Conservation (phyloP, 106 monocot genomes). For the Acanthochlamys bracteata region DNA sequence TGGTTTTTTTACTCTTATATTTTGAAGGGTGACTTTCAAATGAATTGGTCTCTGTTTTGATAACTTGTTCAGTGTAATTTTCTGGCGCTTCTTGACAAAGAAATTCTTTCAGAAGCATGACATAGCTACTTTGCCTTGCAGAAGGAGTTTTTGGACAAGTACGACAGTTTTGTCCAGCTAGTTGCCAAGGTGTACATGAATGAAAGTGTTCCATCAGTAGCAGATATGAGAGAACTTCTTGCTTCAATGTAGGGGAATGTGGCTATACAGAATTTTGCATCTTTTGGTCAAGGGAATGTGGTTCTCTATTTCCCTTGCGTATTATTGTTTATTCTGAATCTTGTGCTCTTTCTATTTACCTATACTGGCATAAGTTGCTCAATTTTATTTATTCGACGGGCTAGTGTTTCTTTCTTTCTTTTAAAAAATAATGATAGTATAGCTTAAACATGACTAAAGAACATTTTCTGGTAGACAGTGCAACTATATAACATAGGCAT, state of each 20-base stretch:
- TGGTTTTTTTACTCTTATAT: too few species aligned
- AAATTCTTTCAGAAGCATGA: neutral
- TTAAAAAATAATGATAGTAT: too few species aligned
- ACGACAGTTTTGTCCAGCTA: conserved; percentile 59
- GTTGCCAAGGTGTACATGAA: conserved; percentile 60
- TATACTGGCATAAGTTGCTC: neutral
- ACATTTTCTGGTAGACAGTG: too few species aligned
- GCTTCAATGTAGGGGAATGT: conserved; percentile 33
- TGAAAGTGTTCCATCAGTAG: conserved; percentile 39
- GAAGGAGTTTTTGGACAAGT: conserved; percentile 89
- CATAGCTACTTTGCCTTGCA: conserved; percentile 34
- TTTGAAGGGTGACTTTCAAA: too few species aligned
- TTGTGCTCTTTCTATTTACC: neutral
- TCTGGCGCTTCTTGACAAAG: too few species aligned
- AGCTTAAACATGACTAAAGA: too few species aligned
- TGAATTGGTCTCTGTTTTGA: too few species aligned
- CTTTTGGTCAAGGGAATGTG: neutral
- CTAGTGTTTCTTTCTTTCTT: too few species aligned
- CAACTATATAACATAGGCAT: too few species aligned
- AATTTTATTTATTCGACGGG: neutral
- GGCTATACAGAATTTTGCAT: neutral
- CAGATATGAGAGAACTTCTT: conserved; percentile 63
- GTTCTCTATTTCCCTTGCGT: neutral
- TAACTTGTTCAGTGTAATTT: too few species aligned
- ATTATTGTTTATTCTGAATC: neutral